These are phyloP conservation scores for Fusarium odoratissimum DNA, from an alignment of 2,329 filamentous ascomycete genomes.

Conservation along the genomic window DNA sequence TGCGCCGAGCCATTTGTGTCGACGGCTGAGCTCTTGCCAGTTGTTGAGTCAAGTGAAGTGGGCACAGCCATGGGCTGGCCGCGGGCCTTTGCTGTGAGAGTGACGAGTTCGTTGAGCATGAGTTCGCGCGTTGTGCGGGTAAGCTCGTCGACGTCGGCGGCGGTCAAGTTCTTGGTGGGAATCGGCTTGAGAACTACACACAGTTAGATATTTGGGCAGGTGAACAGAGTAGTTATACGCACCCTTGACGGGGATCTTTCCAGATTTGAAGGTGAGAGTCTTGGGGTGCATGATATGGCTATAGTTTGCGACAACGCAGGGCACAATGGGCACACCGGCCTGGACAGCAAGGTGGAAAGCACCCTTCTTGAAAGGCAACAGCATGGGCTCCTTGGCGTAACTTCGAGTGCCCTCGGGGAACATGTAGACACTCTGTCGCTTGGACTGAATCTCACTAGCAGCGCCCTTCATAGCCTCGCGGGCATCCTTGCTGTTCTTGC, in stretches of 20 bases:
- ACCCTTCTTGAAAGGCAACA: constrained; percentile 99
- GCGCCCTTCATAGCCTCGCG: constrained; percentile 87
- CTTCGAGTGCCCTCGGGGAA: constrained; percentile 94
- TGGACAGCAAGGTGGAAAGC: constrained; percentile 96
- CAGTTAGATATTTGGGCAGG: neutral
- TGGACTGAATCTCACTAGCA: constrained; percentile 78
- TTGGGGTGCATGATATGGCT: constrained; percentile 76
- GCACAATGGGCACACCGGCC: constrained; percentile 92
- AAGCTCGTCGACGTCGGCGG: constrained; percentile 82
- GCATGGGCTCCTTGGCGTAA: constrained; percentile 81
- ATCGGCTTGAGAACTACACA: constrained; percentile 81
- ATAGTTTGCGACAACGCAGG: constrained; percentile 84
- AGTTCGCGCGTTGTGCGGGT: constrained; percentile 74
- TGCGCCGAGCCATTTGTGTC: constrained; percentile 59
- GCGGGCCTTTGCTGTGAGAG: constrained; percentile 63
- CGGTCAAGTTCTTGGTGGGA: constrained; percentile 75
- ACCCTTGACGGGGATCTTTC: constrained; percentile 82
- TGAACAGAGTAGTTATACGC: constrained; percentile 40
- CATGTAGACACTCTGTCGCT: constrained; percentile 83
- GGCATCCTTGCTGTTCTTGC: constrained; percentile 84
- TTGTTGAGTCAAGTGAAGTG: constrained; percentile 40
- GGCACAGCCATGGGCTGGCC: constrained; percentile 53
- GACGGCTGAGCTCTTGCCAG: constrained; percentile 48
- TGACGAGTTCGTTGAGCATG: constrained; percentile 77
- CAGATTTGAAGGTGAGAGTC: constrained; percentile 72